A percentile compares a stretch with the other conserved stretches of the same genome.
These are phyloP conservation scores for Lonicera japonica DNA, from an alignment of 129 eudicot species.

Conservation along the genomic window DNA sequence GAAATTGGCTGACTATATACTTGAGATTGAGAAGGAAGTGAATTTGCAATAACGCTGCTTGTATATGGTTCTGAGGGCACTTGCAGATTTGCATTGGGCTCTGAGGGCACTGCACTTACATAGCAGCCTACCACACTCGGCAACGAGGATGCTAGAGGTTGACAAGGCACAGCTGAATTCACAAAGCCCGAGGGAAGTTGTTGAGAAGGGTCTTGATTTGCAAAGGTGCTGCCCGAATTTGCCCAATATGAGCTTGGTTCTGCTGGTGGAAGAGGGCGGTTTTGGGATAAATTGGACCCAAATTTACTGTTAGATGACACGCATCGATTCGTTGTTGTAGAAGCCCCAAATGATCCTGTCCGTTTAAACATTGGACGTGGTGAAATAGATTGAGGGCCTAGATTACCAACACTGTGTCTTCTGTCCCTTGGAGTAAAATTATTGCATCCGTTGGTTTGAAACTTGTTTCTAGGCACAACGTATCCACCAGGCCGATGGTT, in stretches of 20 bases:
- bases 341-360: conserved; percentile 20
- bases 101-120: conserved; percentile 9
- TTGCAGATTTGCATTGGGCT: conserved; percentile 7
- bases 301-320: conserved; percentile 12
- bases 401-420: conserved; percentile 22
- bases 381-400: conserved; percentile 14
- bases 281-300: conserved; percentile 5
- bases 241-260: no score
- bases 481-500: conserved; percentile 9
- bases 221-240: no score
- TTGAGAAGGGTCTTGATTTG: no score
- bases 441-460: conserved; percentile 25
- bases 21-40: no score
- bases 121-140: conserved; percentile 11
- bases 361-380: conserved; percentile 40
- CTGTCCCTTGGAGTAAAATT: conserved; percentile 2
- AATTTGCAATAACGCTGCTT: conserved; percentile 6
- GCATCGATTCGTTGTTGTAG: conserved; percentile 13
- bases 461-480: conserved; percentile 28
- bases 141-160: not conserved
- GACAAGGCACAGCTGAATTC: no score
- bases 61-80: conserved; percentile 16
- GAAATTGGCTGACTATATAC: conserved; percentile 17
- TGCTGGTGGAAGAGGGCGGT: not conserved
- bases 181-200: no score